Evolutionary conservation across 257 asterid species (phyloP).

Genomic region (Solanum ossicruentum): DNA sequence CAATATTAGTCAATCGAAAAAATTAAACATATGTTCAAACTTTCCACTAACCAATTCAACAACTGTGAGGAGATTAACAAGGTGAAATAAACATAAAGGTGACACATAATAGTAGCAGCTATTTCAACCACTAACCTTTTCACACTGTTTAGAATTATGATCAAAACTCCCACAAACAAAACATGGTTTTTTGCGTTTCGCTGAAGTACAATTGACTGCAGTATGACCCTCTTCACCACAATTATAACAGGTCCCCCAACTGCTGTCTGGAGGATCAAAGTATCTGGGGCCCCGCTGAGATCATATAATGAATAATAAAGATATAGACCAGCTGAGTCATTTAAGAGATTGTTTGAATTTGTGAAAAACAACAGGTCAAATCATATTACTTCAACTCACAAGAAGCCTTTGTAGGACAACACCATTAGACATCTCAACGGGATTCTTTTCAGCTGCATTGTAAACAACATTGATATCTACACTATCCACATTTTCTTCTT

Average conservation of each 20-base stretch:
- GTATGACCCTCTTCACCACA: slow-evolving; percentile 97
- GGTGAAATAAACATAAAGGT: neutral
- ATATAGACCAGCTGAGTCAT: slow-evolving; percentile 7
- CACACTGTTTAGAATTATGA: slow-evolving; percentile 68
- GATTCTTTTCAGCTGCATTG: slow-evolving; percentile 26
- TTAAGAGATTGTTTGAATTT: slow-evolving; percentile 10
- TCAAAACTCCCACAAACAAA: slow-evolving; percentile 89
- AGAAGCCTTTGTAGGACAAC: slow-evolving; percentile 80
- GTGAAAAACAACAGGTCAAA: slow-evolving; percentile 13
- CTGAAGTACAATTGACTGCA: slow-evolving; percentile 63
- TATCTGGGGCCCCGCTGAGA: slow-evolving; percentile 97
- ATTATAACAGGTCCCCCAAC: slow-evolving; percentile 91
- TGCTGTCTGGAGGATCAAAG: slow-evolving; percentile 87
- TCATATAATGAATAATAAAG: slow-evolving; percentile 22
- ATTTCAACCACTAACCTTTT: slow-evolving; percentile 40
- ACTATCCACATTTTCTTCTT: slow-evolving; percentile 11
- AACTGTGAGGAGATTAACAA: neutral
- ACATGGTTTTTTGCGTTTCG: slow-evolving; percentile 85
- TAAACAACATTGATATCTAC: slow-evolving; percentile 21
- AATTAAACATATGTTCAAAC: neutral
- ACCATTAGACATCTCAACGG: slow-evolving; percentile 36
- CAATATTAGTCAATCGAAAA: neutral
- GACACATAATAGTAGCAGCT: neutral
- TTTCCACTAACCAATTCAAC: neutral
- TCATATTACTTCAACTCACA: slow-evolving; percentile 64